Evolutionary conservation across 129 eudicot species (phyloP).

Genomic region (Centaurea solstitialis): DNA sequence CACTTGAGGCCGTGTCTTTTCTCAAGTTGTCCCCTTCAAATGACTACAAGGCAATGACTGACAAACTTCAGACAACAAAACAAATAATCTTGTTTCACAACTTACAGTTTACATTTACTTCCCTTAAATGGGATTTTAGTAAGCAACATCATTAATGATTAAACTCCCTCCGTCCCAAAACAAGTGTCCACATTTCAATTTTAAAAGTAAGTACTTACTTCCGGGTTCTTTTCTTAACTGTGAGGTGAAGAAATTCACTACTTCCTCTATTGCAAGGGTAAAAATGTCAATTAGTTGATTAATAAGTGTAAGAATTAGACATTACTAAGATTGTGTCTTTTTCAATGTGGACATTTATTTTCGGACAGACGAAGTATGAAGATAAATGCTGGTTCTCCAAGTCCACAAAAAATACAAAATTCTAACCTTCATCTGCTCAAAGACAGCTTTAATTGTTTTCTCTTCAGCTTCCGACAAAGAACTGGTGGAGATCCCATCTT

Average conservation of each 20-base stretch:
- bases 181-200: neutral
- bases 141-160: neutral
- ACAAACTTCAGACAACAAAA: neutral
- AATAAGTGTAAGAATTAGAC: neutral
- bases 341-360: neutral
- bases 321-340: neutral
- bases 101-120: too few species aligned
- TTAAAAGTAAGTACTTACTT: neutral
- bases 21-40: conserved; percentile 33
- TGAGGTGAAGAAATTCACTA: neutral
- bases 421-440: conserved; percentile 70
- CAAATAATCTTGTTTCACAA: neutral
- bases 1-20: conserved; percentile 36
- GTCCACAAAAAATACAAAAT: neutral
- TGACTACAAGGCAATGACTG: conserved; percentile 29
- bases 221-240: neutral
- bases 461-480: conserved; percentile 92
- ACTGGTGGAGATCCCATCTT: conserved; percentile 60
- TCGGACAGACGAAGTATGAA: neutral
- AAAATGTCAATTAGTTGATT: neutral
- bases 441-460: conserved; percentile 67
- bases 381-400: neutral
- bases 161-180: neutral
- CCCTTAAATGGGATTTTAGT: neutral
- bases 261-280: neutral